Evolutionary conservation across 805 yeast species (phyloP), one percentile per base, ranked within the genome.

Genomic region (Metschnikowia continentalis): DNA sequence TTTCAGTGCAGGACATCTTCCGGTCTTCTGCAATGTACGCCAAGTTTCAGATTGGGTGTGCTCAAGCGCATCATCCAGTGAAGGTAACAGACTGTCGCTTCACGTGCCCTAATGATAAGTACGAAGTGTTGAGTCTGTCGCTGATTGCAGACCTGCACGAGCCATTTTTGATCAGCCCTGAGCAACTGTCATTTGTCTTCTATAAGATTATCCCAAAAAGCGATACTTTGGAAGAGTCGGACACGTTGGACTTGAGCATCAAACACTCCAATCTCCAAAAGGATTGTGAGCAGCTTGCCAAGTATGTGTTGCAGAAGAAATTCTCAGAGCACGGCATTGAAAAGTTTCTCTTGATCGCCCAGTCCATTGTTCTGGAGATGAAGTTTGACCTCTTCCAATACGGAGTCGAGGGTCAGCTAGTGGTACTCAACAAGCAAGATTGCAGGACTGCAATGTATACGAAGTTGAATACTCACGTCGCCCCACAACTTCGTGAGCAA

Each of bases 1-100:
- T 88, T 0, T 82, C 89, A 2, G 95, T 88, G 2, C 92, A 87
- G 59, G 96, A 89, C 63, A 81, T 84, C 10, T 88, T 87, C 70
- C 79, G 81, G 55, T 64, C 78, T 2, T 64, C 77, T 15, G 68
- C 73, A 30, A 67, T 88, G 1, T 84, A 79, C 55, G 82, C 90
- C 5, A 85, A 83, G 57, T 89, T 86, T 61, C 80, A 85, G 13
- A 75, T 88, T 42, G 85, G 88, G 17, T 76, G 90, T 4, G 72
- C 84, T 0, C 74, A 75, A 23, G 49, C 71, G 0, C 66, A 68
- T 7, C 59, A 64, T 4, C 95, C 94, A 0, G 71, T 85, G 2
- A 68, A 86, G 49, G 65, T 87, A 5, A 58, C 73, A 3, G 61
- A 69, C 5, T 82, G 80, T 19, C 63, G 66, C 3, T 69, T 83